Evolutionary conservation across 2,329 filamentous ascomycete genomes (phyloP).

Genomic region (Beauveria asiatica): DNA sequence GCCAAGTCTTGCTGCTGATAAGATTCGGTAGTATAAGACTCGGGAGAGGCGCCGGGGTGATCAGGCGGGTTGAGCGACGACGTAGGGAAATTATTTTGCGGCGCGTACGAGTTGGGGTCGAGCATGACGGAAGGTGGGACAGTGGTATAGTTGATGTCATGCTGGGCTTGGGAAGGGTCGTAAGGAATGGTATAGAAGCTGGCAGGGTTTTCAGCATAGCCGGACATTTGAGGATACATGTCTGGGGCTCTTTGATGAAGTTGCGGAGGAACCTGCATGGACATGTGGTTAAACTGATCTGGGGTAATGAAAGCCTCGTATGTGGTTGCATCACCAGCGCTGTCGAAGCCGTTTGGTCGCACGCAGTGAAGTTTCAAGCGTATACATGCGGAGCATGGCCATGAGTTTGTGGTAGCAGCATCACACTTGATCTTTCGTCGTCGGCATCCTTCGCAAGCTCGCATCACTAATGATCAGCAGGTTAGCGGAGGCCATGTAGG

Average conservation of each 20-base stretch:
- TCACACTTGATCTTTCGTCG: constrained; percentile 98
- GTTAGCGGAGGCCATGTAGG: background rate
- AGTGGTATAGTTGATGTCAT: constrained; percentile 45
- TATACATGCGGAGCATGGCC: constrained; percentile 92
- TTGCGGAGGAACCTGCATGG: constrained; percentile 37
- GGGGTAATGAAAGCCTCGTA: constrained; percentile 25
- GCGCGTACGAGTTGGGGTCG: constrained; percentile 39
- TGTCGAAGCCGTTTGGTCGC: constrained; percentile 68
- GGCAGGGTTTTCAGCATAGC: constrained; percentile 37
- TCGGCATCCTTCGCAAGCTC: constrained; percentile 90
- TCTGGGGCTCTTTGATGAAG: constrained; percentile 30
- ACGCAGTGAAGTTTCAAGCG: constrained; percentile 89
- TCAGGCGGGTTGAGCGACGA: constrained; percentile 31
- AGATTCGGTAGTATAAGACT: constrained; percentile 50
- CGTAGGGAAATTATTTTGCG: constrained; percentile 44
- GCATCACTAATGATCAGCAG: constrained; percentile 60
- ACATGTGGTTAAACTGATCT: constrained; percentile 39
- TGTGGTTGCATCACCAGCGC: constrained; percentile 29
- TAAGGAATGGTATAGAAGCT: constrained; percentile 42
- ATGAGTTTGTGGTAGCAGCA: constrained; percentile 91
- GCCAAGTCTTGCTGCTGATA: constrained; percentile 65
- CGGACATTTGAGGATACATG: constrained; percentile 40
- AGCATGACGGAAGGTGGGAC: constrained; percentile 40
- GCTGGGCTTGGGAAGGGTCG: constrained; percentile 34
- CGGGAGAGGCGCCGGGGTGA: constrained; percentile 30